Base-by-base conservation (phyloP, 2,329 filamentous ascomycete genomes). In the Penicillium sp. region DNA sequence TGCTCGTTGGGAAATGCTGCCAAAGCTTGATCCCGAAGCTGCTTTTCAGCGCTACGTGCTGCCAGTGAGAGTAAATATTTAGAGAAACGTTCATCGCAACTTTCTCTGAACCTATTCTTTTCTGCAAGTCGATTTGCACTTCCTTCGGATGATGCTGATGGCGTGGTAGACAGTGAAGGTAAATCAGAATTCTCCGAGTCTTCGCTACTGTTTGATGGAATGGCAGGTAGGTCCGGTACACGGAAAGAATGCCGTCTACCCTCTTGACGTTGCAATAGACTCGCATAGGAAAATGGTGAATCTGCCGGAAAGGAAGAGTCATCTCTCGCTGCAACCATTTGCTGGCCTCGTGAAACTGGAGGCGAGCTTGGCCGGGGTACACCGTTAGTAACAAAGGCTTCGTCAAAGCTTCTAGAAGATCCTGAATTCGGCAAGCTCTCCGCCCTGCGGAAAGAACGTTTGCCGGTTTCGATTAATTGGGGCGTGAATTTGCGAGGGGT, bases 11-110 rank as follows among this genome's bases (percentile, higher is more conserved):
- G 77, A 60, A 78, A 79, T 5, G 77, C 77, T 35, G 77, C 77
- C 55, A 79, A 66, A 16, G 76, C 71, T 61, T 76, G 75, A 64
- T 96, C 90, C 60, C 88, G 85, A 61, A 97, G 78, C 69, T 93
- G 88, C 66, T 86, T 85, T 69, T 94, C 87, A 8, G 89, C 89
- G 66, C 91, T 87, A 66, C 86, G 87, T 51, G 89, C 89, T 45
- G 91, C 90, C 57, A 96, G 78, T 56, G 89, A 85, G 58, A 96
- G 81, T 55, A 96, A 75, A 70, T 92, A 92, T 38, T 86, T 85
- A 52, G 88, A 85, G 63, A 89, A 88, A 61, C 83, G 82, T 60
- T 90, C 89, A 66, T 94, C 89, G 61, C 89, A 87, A 57, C 81
- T 91, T 79, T 79, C 81, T 63, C 77, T 62, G 24, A 52, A 62